phyloP scores from a whole-genome alignment of 2,329 filamentous ascomycete species.

The Colletotrichum magnum region DNA sequence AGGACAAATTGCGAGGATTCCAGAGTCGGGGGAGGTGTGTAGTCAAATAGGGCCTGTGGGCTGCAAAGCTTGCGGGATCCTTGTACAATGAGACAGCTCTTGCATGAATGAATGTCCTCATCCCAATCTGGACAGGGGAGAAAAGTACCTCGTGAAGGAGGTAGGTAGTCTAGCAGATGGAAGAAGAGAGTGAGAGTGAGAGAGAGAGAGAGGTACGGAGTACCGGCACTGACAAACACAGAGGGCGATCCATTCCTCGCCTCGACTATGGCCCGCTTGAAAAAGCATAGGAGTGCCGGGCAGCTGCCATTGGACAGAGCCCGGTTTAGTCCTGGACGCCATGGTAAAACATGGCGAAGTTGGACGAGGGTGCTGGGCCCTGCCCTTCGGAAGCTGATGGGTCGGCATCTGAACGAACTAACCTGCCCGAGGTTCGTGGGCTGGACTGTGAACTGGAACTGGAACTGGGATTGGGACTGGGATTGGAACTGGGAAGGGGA shows the following conservation, averaged over 20 bases:
- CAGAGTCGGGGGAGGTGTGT: conserved; percentile 39
- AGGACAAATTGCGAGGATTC: conserved; percentile 40
- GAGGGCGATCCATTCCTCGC: conserved; percentile 37
- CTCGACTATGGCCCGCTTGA: conserved; percentile 31
- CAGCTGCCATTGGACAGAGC: conserved; percentile 26
- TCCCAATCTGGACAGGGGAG: conserved; percentile 18
- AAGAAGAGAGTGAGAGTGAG: conserved; percentile 8
- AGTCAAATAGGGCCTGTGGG: conserved; percentile 35
- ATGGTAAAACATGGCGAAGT: conserved; percentile 37
- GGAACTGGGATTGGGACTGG: conserved; percentile 4
- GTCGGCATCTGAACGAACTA: conserved; percentile 29
- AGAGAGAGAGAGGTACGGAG: background rate
- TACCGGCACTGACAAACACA: conserved; percentile 18
- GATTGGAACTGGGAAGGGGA: conserved; percentile 20
- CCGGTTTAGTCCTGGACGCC: conserved; percentile 27
- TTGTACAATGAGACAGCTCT: conserved; percentile 32
- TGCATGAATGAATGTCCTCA: conserved; percentile 14
- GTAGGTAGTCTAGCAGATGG: background rate
- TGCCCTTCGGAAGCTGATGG: conserved; percentile 13
- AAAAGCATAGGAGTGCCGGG: conserved; percentile 27
- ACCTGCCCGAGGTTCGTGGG: conserved; percentile 11
- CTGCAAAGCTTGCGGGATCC: conserved; percentile 27
- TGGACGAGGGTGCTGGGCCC: conserved; percentile 28
- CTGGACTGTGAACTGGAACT: conserved; percentile 6
- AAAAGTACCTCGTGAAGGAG: conserved; percentile 15